Percentiles rank a stretch among this genome's conserved stretches.
These are phyloP conservation scores for Nosema granulosis DNA, from an alignment of 371 early-diverging fungal genomes.

Conservation along the genomic window DNA sequence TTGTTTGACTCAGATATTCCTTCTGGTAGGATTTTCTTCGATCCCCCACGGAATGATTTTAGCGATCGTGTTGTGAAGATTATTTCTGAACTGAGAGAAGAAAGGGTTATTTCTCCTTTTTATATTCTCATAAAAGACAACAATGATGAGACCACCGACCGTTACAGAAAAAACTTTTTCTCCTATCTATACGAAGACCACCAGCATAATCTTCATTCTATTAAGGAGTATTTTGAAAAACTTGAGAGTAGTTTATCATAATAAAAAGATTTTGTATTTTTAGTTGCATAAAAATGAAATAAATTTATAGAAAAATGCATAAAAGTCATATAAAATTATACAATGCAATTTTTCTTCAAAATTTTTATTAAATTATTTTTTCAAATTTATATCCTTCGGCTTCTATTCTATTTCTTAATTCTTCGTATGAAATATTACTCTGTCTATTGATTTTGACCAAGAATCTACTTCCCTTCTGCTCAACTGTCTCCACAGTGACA, in stretches of 20 bases:
- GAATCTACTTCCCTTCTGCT: too few species aligned
- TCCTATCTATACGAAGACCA: constrained; percentile 60
- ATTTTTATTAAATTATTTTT: neutral
- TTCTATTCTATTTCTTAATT: neutral
- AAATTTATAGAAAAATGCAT: too few species aligned
- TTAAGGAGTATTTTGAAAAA: constrained; percentile 23
- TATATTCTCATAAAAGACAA: constrained; percentile 54
- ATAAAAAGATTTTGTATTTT: neutral
- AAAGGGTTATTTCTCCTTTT: constrained; percentile 51
- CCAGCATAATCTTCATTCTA: constrained; percentile 39
- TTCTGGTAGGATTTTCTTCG: constrained; percentile 40
- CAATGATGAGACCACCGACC: neutral
- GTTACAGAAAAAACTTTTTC: constrained; percentile 58
- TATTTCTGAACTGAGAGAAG: constrained; percentile 22
- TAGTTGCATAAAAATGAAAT: neutral
- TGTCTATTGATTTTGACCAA: too few species aligned
- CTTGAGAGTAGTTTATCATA: constrained; percentile 10
- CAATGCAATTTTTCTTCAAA: too few species aligned
- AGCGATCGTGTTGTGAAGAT: constrained; percentile 41
- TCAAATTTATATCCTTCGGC: neutral
- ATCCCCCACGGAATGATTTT: constrained; percentile 50
- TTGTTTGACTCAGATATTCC: constrained; percentile 18
- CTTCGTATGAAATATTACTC: neutral
- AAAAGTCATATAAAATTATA: too few species aligned
- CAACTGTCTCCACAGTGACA: too few species aligned